phyloP scores from a whole-genome alignment of 1,284 basidiomycete species.

The Limonomyces culmigenus region DNA sequence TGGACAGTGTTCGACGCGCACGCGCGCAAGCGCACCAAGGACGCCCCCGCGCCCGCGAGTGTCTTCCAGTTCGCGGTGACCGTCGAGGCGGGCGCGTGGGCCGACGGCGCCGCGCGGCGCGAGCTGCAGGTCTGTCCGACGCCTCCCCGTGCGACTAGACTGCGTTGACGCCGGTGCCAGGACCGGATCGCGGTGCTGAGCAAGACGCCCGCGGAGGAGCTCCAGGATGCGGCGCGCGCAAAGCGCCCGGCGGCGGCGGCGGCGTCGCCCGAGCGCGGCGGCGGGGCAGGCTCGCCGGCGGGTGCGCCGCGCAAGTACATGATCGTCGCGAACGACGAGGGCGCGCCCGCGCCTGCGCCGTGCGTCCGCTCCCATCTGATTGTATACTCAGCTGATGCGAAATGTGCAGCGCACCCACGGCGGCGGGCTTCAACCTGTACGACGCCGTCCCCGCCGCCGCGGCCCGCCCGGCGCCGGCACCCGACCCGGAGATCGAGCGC shows the following conservation, averaged over 20 bases:
- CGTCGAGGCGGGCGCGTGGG: constrained; percentile 51
- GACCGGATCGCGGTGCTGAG: constrained; percentile 11
- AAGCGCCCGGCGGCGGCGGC: background rate
- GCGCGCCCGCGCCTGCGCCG: constrained; percentile 8
- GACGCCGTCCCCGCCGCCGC: constrained; percentile 39
- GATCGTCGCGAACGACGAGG: constrained; percentile 3
- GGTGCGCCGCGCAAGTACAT: background rate
- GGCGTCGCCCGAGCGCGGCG: background rate
- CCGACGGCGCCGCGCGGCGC: constrained; percentile 34
- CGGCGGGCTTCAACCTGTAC: constrained; percentile 40
- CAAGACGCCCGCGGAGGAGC: constrained; percentile 5
- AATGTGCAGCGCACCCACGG: constrained; percentile 8
- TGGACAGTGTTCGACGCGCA: constrained; percentile 49
- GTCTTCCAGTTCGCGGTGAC: constrained; percentile 64
- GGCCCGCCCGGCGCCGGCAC: constrained; percentile 11
- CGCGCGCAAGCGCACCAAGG: constrained; percentile 35
- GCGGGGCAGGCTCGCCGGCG: background rate
- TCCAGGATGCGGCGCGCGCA: constrained; percentile 2
- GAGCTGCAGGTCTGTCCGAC: constrained; percentile 30
- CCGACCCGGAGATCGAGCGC: constrained; percentile 51
- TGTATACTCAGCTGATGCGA: constrained; percentile 1
- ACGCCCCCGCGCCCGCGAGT: constrained; percentile 15
- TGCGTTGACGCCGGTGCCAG: constrained; percentile 7
- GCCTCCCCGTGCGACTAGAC: background rate
- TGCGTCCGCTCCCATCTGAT: constrained; percentile 6